A percentile compares a stretch with the other conserved stretches of the same genome.
Evolutionary conservation across 2,329 filamentous ascomycete genomes (phyloP).

Genomic region (Sporothrix phasma): DNA sequence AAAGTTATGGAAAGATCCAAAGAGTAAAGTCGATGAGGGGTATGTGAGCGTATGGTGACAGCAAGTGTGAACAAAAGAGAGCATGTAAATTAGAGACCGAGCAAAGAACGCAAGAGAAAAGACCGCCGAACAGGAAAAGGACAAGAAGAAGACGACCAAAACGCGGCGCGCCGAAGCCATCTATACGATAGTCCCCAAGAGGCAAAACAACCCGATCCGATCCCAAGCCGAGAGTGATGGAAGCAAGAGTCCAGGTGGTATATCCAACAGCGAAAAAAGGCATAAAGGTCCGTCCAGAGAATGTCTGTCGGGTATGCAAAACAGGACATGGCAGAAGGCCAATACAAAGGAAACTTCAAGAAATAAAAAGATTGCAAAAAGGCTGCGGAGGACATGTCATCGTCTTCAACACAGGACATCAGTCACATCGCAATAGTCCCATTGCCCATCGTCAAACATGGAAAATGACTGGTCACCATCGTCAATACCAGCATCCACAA

Average conservation of each 20-base stretch:
- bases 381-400: not conserved
- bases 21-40: not conserved
- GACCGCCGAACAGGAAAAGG: not conserved
- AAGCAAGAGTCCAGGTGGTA: not conserved
- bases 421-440: not conserved
- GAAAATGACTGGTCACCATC: not conserved
- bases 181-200: not conserved
- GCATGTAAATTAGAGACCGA: not conserved
- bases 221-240: not conserved
- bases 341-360: not conserved
- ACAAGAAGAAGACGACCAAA: not conserved
- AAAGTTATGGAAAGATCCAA: not conserved
- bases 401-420: not conserved
- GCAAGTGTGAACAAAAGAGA: too few relatives aligned
- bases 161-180: not conserved
- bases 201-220: not conserved
- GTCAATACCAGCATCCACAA: not conserved
- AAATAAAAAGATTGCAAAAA: not conserved
- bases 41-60: not conserved
- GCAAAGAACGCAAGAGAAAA: not conserved
- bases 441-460: conserved; percentile 5
- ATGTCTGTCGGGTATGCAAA: not conserved
- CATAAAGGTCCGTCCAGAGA: not conserved
- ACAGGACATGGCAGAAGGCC: conserved; percentile 18
- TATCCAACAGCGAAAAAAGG: not conserved